phyloP scores from a whole-genome alignment of 2,329 filamentous ascomycete species.

The Mycosphaerelloides madeirae region DNA sequence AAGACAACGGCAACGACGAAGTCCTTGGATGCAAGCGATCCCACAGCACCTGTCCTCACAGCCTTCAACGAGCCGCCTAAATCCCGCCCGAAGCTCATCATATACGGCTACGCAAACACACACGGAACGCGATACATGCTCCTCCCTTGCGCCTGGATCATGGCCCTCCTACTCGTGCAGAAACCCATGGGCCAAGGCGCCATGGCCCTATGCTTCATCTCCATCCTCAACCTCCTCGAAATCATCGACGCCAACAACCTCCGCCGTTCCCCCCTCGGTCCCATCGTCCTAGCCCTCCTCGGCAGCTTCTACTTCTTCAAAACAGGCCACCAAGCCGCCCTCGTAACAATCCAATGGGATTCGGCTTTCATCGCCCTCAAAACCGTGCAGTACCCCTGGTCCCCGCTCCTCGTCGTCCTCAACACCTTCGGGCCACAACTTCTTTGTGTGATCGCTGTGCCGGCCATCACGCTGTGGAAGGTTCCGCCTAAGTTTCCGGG shows the following conservation, averaged over 20 bases:
- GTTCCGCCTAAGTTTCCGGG: constrained; percentile 63
- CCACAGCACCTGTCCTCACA: constrained; percentile 35
- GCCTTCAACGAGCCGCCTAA: constrained; percentile 30
- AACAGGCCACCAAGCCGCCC: constrained; percentile 87
- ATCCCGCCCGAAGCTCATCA: constrained; percentile 48
- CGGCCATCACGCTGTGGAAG: constrained; percentile 85
- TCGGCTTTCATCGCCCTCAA: constrained; percentile 84
- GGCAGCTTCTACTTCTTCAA: constrained; percentile 97
- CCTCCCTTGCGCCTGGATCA: constrained; percentile 71
- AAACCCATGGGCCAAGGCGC: constrained; percentile 93
- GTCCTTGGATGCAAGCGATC: constrained; percentile 25
- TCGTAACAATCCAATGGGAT: constrained; percentile 93
- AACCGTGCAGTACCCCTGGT: constrained; percentile 82
- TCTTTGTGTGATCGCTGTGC: constrained; percentile 71
- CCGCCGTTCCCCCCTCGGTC: constrained; percentile 69
- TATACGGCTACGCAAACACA: constrained; percentile 87
- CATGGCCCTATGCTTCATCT: constrained; percentile 77
- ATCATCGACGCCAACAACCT: constrained; percentile 59
- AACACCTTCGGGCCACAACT: constrained; percentile 92
- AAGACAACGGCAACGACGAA: constrained; percentile 23
- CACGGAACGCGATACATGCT: constrained; percentile 87
- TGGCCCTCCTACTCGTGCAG: constrained; percentile 72
- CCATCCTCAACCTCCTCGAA: constrained; percentile 72
- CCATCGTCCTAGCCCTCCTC: constrained; percentile 77
- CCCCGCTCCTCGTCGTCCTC: constrained; percentile 70